phyloP scores from a whole-genome alignment of 2,329 filamentous ascomycete species.

The Hyphodiscus sp. region DNA sequence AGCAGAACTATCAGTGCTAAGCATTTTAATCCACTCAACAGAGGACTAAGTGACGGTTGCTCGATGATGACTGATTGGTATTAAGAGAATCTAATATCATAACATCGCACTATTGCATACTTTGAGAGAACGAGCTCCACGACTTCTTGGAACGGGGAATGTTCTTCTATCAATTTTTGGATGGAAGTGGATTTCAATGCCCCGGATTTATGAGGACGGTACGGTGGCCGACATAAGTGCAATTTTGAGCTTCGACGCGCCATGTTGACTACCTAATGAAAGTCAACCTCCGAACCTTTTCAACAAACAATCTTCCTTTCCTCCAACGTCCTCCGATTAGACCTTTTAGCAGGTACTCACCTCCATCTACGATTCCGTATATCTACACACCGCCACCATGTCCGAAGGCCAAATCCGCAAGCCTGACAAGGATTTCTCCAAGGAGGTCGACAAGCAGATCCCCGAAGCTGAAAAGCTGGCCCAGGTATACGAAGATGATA shows the following conservation, averaged over 20 bases:
- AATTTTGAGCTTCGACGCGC: slow-evolving; percentile 2
- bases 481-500: slow-evolving; percentile 49
- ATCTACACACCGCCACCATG: slow-evolving; percentile 20
- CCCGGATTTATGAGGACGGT: background rate
- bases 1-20: no score
- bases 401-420: slow-evolving; percentile 31
- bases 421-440: slow-evolving; percentile 97
- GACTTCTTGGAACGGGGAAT: background rate
- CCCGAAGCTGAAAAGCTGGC: slow-evolving; percentile 86
- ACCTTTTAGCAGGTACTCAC: background rate
- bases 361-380: background rate
- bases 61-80: no score
- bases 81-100: no score
- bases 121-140: no score
- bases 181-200: background rate
- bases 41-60: no score
- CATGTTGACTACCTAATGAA: slow-evolving; percentile 2
- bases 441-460: slow-evolving; percentile 88
- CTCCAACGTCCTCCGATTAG: background rate
- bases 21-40: no score
- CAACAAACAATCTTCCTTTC: background rate
- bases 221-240: background rate
- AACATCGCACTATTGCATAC: no score
- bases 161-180: background rate
- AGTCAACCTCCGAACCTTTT: background rate